Percentiles rank a stretch among this genome's conserved stretches.
These are phyloP conservation scores for Phyllosticta capitalensis DNA, from an alignment of 2,329 filamentous ascomycete genomes.

Conservation along the genomic window DNA sequence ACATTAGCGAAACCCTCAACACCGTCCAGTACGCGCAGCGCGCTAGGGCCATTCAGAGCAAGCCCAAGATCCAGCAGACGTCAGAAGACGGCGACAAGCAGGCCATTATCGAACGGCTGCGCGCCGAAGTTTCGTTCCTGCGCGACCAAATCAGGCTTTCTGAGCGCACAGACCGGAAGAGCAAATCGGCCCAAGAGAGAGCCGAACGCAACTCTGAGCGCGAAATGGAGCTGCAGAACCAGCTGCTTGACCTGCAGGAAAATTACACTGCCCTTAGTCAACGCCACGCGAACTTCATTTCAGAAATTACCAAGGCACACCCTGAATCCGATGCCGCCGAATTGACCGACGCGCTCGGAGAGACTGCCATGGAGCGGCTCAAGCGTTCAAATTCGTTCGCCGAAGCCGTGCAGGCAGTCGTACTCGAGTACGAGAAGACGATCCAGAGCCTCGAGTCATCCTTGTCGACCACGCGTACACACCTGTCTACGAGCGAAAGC, in stretches of 20 bases:
- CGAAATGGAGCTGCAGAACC: conserved; percentile 85
- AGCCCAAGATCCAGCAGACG: conserved; percentile 87
- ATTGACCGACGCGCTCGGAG: conserved; percentile 56
- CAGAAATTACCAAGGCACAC: conserved; percentile 80
- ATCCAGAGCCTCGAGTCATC: conserved; percentile 90
- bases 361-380: conserved; percentile 74
- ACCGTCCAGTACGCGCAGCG: conserved; percentile 94
- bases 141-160: conserved; percentile 85
- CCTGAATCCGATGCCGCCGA: conserved; percentile 52
- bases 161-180: conserved; percentile 56
- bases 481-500: conserved; percentile 76
- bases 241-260: conserved; percentile 84
- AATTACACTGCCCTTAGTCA: conserved; percentile 87
- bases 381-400: conserved; percentile 95
- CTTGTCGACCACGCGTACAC: conserved; percentile 75
- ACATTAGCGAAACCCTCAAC: conserved; percentile 93
- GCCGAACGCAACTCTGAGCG: conserved; percentile 72
- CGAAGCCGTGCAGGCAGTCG: conserved; percentile 89
- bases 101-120: conserved; percentile 82
- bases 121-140: conserved; percentile 86
- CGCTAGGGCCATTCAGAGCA: conserved; percentile 92
- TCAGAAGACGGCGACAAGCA: conserved; percentile 88
- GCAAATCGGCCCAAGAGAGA: conserved; percentile 53
- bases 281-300: conserved; percentile 89
- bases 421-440: conserved; percentile 96